These are phyloP conservation scores for Annulohypoxylon maeteangense DNA, from an alignment of 495 filamentous ascomycete genomes.

Conservation along the genomic window DNA sequence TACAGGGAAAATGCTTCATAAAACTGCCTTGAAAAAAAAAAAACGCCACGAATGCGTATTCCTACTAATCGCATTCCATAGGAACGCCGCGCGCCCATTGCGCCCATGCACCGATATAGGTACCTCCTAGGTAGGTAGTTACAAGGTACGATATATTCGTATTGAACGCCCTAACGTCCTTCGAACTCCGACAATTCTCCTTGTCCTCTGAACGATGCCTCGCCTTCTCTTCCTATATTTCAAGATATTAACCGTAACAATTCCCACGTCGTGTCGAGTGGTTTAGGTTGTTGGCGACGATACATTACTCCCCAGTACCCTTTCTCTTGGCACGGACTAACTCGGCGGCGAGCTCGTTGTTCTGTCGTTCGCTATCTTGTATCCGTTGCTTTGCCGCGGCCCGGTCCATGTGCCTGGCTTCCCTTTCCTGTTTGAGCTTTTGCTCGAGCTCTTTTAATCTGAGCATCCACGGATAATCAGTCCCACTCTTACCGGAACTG, in stretches of 20 bases:
- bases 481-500: slow-evolving; percentile 46
- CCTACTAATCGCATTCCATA: slow-evolving; percentile 9
- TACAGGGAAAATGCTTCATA: slow-evolving; percentile 10
- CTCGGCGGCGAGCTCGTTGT: slow-evolving; percentile 67
- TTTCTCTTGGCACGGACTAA: slow-evolving; percentile 43
- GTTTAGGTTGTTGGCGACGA: background rate
- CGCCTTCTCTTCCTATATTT: background rate
- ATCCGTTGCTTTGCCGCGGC: slow-evolving; percentile 83
- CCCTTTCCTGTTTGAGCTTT: slow-evolving; percentile 87
- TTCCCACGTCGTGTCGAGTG: background rate
- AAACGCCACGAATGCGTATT: slow-evolving; percentile 33
- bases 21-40: slow-evolving; percentile 6
- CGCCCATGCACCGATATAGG: slow-evolving; percentile 23
- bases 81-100: slow-evolving; percentile 33
- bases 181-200: background rate
- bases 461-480: slow-evolving; percentile 82
- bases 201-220: background rate
- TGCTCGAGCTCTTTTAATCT: slow-evolving; percentile 87
- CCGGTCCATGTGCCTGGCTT: slow-evolving; percentile 86
- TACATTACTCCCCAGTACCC: slow-evolving; percentile 38
- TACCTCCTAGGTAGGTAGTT: no score
- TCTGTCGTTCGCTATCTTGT: slow-evolving; percentile 83
- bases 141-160: slow-evolving; percentile 27
- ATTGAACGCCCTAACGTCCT: slow-evolving; percentile 15
- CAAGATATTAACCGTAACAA: background rate